Conservation (phyloP, 306 rosid genomes). For the Myrica gale region DNA sequence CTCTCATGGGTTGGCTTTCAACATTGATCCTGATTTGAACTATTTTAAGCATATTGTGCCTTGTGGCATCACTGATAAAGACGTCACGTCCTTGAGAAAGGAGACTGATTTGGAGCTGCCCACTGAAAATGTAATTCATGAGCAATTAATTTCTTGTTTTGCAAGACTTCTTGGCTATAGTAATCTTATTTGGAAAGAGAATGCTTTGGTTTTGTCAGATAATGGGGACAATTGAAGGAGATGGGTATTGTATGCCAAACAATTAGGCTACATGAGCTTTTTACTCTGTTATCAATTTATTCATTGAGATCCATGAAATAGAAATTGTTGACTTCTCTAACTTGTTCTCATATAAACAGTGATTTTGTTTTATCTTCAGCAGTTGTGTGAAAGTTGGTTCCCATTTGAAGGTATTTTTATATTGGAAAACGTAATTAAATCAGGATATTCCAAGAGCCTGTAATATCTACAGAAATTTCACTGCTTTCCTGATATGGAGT, state of each 20-base stretch:
- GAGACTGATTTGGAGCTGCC: slow-evolving; percentile 61
- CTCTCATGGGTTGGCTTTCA: slow-evolving; percentile 87
- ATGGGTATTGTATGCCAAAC: slow-evolving; percentile 12
- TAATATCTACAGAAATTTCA: neutral
- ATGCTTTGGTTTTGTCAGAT: slow-evolving; percentile 31
- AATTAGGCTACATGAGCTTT: slow-evolving; percentile 7
- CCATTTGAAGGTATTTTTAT: neutral
- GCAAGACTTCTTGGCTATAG: slow-evolving; percentile 63
- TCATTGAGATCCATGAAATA: neutral
- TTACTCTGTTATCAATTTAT: neutral
- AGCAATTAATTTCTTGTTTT: slow-evolving; percentile 77
- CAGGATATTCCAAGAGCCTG: neutral
- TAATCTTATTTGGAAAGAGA: slow-evolving; percentile 55
- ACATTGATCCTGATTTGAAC: slow-evolving; percentile 77
- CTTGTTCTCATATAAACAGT: too few relatives aligned
- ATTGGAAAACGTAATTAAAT: neutral
- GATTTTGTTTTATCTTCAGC: neutral
- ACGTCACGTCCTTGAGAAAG: slow-evolving; percentile 74
- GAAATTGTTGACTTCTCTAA: neutral
- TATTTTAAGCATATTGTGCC: slow-evolving; percentile 84
- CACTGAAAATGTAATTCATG: slow-evolving; percentile 51
- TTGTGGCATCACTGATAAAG: slow-evolving; percentile 79
- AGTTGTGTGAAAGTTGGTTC: neutral
- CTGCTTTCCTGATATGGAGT: neutral
- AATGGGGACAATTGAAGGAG: slow-evolving; percentile 37